phyloP scores from a whole-genome alignment of 768 basidiomycete genomes.

The Mrakia frigida region DNA sequence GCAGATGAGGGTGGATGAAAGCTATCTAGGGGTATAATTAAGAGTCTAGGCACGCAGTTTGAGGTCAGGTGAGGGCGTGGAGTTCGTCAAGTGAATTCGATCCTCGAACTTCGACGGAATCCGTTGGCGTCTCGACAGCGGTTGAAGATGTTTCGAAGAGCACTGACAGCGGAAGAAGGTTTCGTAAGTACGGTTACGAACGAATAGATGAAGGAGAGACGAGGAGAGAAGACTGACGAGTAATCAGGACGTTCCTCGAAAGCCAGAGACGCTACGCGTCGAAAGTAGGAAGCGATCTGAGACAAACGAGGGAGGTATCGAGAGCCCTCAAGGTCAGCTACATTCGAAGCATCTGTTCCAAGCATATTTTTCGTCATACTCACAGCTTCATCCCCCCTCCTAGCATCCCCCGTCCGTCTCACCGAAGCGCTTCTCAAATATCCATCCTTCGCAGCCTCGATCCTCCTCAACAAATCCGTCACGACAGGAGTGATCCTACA shows the following conservation, averaged over 20 bases:
- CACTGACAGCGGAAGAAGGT: not conserved
- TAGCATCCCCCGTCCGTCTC: not conserved
- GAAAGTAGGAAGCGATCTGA: constrained; percentile 10
- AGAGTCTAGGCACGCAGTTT: too few relatives aligned
- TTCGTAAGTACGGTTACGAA: not conserved
- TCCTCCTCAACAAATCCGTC: not conserved
- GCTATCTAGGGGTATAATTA: too few relatives aligned
- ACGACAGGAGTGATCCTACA: not conserved
- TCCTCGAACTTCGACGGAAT: not conserved
- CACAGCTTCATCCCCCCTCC: constrained; percentile 10
- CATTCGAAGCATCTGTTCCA: too few relatives aligned
- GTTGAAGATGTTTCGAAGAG: constrained; percentile 2
- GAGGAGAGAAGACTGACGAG: not conserved
- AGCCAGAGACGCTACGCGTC: not conserved
- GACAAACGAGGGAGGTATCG: not conserved
- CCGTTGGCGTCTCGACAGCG: constrained; percentile 14
- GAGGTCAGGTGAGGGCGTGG: too few relatives aligned
- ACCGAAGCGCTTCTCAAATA: not conserved
- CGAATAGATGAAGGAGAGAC: not conserved
- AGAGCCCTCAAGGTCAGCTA: not conserved
- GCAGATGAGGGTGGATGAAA: too few relatives aligned
- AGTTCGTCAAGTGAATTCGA: not conserved
- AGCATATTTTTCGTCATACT: too few relatives aligned
- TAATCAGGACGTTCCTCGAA: constrained; percentile 6
- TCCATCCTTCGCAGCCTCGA: not conserved